A percentile compares a stretch with the other conserved stretches of the same genome.
phyloP scores from a whole-genome alignment of 352 stramenopile genomes.

The Pythium myriotylum region DNA sequence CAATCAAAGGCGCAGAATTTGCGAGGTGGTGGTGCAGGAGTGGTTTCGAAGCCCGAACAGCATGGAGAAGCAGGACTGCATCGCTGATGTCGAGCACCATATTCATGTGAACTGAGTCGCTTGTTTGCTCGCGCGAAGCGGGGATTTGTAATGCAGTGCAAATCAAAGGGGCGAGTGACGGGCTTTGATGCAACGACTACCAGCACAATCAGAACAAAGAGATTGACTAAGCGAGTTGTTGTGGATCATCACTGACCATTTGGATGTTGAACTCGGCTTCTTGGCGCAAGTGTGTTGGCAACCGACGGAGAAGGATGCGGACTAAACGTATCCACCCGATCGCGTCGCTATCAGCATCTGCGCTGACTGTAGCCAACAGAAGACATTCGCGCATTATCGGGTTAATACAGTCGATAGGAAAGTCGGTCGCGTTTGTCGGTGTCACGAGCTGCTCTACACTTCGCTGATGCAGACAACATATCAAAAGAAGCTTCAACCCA shows the following conservation, averaged over 20 bases:
- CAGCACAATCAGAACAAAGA: background rate
- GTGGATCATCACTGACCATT: slow-evolving; percentile 44
- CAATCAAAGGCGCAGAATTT: background rate
- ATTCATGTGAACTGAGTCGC: slow-evolving; percentile 9
- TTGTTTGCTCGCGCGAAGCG: background rate
- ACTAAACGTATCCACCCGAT: slow-evolving; percentile 56
- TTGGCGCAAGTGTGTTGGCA: slow-evolving; percentile 57
- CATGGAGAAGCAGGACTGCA: slow-evolving; percentile 70
- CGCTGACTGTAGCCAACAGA: slow-evolving; percentile 33
- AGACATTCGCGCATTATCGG: slow-evolving; percentile 67
- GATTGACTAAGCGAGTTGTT: background rate
- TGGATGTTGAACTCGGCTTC: slow-evolving; percentile 81
- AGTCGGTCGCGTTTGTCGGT: background rate
- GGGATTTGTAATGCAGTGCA: slow-evolving; percentile 43
- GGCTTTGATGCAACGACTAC: slow-evolving; percentile 66
- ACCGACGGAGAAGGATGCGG: slow-evolving; percentile 49
- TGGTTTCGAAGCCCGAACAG: slow-evolving; percentile 74
- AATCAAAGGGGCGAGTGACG: slow-evolving; percentile 45
- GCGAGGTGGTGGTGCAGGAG: slow-evolving; percentile 66
- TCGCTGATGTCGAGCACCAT: slow-evolving; percentile 54
- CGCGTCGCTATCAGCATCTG: slow-evolving; percentile 35
- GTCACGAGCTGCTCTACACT: slow-evolving; percentile 20
- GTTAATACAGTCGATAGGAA: slow-evolving; percentile 35
- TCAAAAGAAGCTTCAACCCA: background rate
- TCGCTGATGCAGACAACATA: slow-evolving; percentile 5